Evolutionary conservation across 2,329 filamentous ascomycete species (phyloP).

Genomic region (Juglanconis juglandina): DNA sequence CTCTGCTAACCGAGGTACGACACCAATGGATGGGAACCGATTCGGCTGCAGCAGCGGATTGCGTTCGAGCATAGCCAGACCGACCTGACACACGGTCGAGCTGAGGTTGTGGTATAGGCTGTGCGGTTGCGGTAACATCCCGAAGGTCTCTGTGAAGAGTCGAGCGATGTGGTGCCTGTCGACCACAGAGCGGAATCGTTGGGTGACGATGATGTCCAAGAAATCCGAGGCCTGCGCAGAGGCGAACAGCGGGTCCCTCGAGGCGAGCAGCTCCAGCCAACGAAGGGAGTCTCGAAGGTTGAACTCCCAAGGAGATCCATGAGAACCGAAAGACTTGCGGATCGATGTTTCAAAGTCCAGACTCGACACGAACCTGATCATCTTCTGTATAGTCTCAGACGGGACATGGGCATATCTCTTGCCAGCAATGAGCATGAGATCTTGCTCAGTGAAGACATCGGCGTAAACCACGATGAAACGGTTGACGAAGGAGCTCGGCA

Average conservation of each 20-base stretch:
- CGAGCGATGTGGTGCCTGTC: constrained; percentile 65
- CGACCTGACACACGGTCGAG: constrained; percentile 68
- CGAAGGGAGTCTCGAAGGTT: constrained; percentile 87
- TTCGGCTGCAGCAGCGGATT: constrained; percentile 52
- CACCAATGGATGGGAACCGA: constrained; percentile 47
- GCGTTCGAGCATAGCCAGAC: constrained; percentile 67
- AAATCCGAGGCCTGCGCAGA: constrained; percentile 67
- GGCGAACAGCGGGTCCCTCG: constrained; percentile 56
- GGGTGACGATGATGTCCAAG: constrained; percentile 76
- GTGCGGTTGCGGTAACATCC: constrained; percentile 46
- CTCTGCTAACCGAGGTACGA: constrained; percentile 60
- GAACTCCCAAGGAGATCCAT: constrained; percentile 88
- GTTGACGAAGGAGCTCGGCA: constrained; percentile 95
- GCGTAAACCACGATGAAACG: constrained; percentile 97
- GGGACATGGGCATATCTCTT: constrained; percentile 69
- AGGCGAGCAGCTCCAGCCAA: constrained; percentile 74
- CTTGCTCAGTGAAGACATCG: constrained; percentile 78
- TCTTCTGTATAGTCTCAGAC: constrained; percentile 54
- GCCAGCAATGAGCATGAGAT: constrained; percentile 77
- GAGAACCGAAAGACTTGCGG: constrained; percentile 54
- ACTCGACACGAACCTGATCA: constrained; percentile 78
- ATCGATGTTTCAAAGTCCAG: constrained; percentile 69
- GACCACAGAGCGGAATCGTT: constrained; percentile 72
- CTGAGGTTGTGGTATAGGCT: constrained; percentile 72
- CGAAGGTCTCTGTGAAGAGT: constrained; percentile 66